phyloP scores from a whole-genome alignment of 73 alveolate species.

The Stentor coeruleus region DNA sequence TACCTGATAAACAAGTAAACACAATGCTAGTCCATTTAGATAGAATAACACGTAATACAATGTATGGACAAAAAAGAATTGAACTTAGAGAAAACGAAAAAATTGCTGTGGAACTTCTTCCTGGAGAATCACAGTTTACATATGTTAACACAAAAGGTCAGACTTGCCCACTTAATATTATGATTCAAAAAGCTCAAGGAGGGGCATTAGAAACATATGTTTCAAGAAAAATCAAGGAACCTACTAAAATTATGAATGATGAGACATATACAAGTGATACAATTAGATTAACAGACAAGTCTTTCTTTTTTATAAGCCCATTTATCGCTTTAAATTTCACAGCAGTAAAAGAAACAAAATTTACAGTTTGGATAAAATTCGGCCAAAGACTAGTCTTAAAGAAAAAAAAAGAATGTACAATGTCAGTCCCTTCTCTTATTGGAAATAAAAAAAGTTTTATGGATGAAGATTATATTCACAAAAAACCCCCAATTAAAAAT shows the following conservation, averaged over 20 bases:
- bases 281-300: not conserved
- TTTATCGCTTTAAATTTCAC: conserved; percentile 5
- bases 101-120: not conserved
- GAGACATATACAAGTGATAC: not conserved
- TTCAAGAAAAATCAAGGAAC: conserved; percentile 14
- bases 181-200: not conserved
- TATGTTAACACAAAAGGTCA: not conserved
- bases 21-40: not conserved
- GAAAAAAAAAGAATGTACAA: too few species aligned
- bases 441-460: too few species aligned
- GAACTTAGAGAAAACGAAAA: not conserved
- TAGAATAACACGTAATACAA: conserved; percentile 8
- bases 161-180: not conserved
- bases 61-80: conserved; percentile 12
- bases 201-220: conserved; percentile 4
- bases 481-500: not conserved
- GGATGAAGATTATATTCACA: not conserved
- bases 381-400: not conserved
- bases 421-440: not conserved
- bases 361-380: conserved; percentile 11
- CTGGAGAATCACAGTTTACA: conserved; percentile 3
- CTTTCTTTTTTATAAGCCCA: not conserved
- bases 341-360: conserved; percentile 11
- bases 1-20: not conserved
- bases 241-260: not conserved